These are phyloP conservation scores for Iberis amara DNA, from an alignment of 441 rosid genomes.

Conservation along the genomic window DNA sequence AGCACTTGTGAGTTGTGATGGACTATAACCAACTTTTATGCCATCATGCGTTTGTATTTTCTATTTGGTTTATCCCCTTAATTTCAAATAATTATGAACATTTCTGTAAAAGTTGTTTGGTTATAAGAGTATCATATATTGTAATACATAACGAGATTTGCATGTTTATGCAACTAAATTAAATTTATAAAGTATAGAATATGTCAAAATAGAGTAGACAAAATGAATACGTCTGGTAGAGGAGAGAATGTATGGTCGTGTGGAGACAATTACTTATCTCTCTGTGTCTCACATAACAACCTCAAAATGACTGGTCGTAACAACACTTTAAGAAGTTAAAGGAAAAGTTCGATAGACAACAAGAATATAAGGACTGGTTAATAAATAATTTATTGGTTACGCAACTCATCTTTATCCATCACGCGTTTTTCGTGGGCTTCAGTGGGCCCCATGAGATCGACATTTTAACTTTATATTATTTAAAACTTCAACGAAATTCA, in stretches of 20 bases:
- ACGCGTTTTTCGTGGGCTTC: conserved; percentile 35
- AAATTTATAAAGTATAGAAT: background rate
- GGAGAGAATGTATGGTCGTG: conserved; percentile 20
- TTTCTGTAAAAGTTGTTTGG: too few species aligned
- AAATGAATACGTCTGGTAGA: conserved; percentile 15
- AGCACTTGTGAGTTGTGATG: conserved; percentile 27
- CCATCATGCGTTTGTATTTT: conserved; percentile 20
- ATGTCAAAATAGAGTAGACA: conserved; percentile 3
- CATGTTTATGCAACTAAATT: too few species aligned
- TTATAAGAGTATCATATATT: too few species aligned
- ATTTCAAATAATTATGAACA: background rate
- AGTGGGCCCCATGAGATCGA: conserved; percentile 22
- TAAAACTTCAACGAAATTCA: background rate
- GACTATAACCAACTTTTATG: conserved; percentile 20
- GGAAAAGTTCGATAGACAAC: background rate
- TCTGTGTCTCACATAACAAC: too few species aligned
- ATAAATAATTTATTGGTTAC: conserved; percentile 12
- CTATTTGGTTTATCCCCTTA: conserved; percentile 9
- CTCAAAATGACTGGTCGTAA: too few species aligned
- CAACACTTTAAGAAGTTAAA: background rate
- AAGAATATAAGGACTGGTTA: conserved; percentile 8
- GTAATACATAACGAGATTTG: too few species aligned
- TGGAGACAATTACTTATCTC: too few species aligned
- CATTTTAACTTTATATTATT: conserved; percentile 5
- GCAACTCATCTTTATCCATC: conserved; percentile 23